Evolutionary conservation across 192 early-diverging fungal species (phyloP), one percentile per base, ranked within the genome.

Genomic region (Ambispora gerdemannii): DNA sequence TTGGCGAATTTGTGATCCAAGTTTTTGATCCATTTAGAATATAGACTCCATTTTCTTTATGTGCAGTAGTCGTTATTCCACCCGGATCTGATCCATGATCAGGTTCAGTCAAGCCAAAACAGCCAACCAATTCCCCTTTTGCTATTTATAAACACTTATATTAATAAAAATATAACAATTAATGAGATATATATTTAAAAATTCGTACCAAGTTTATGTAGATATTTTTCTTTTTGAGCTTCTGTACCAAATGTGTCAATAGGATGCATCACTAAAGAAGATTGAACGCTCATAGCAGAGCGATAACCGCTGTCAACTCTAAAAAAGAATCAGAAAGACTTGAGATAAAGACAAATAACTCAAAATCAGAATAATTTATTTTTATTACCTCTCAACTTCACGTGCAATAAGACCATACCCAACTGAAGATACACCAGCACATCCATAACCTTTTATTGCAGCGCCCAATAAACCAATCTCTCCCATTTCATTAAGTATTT

Each of bases 1-100:
- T 91, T 11, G 96, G 96, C 34, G 93, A 93, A 85, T 98, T 98
- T 67, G 97, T 96, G 78, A 96, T 99, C 97, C 97, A 99, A 55
- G 93, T 97, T 82, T 99, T 99, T 81, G 88, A 84, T 3, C 97
- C 97, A 61, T 86, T 91, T 33, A 98, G 63, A 4, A 97, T 86
- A 76, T 87, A 93, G 38, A 79, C 77, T 8, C 85, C 85, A 75
- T 87, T 90, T 33, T 84, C 79, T 76, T 89, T 90, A 51, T 83
- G 78, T 32, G 94, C 95, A 11, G 76, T 86, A 20, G 95, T 98
- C 78, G 96, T 93, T 95, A 99, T 96, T 35, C 89, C 82, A 4
- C 80, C 90, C 1, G 95, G 94, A 78, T 99, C 97, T 28, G 90
- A 92, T 19, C 97, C 97, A 77, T 97, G 94, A 79, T 99, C 94